phyloP scores from a whole-genome alignment of 768 basidiomycete species.

The Rhizopogon vulgaris region DNA sequence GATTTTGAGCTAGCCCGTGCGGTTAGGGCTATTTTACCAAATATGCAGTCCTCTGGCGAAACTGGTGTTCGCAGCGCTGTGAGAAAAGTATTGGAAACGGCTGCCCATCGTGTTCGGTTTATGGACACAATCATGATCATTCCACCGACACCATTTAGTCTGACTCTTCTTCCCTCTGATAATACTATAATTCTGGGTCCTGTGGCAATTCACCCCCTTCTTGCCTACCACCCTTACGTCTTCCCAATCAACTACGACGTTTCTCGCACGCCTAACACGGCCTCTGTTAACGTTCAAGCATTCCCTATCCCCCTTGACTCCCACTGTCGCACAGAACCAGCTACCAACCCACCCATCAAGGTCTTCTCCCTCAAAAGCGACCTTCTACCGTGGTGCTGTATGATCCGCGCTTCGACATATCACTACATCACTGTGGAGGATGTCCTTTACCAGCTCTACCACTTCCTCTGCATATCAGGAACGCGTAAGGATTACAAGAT shows the following conservation, averaged over 20 bases:
- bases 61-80: no score
- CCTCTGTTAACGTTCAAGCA: constrained; percentile 19
- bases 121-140: no score
- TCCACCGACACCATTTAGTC: no score
- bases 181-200: constrained; percentile 12
- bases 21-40: no score
- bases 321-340: constrained; percentile 20
- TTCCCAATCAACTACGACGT: constrained; percentile 16
- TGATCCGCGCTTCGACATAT: constrained; percentile 21
- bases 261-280: constrained; percentile 13
- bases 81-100: no score
- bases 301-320: constrained; percentile 20
- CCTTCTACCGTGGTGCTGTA: constrained; percentile 28
- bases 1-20: no score
- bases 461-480: constrained; percentile 34
- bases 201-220: constrained; percentile 23
- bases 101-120: no score
- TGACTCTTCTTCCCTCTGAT: no score
- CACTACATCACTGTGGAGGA: constrained; percentile 38
- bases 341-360: constrained; percentile 24
- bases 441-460: constrained; percentile 42
- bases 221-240: constrained; percentile 21
- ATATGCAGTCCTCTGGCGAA: no score
- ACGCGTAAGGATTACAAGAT: constrained; percentile 34
- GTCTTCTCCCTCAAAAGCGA: constrained; percentile 25